A percentile compares a stretch with the other conserved stretches of the same genome.
Conservation (phyloP, 352 stramenopile species). For the Pythium aquatile region DNA sequence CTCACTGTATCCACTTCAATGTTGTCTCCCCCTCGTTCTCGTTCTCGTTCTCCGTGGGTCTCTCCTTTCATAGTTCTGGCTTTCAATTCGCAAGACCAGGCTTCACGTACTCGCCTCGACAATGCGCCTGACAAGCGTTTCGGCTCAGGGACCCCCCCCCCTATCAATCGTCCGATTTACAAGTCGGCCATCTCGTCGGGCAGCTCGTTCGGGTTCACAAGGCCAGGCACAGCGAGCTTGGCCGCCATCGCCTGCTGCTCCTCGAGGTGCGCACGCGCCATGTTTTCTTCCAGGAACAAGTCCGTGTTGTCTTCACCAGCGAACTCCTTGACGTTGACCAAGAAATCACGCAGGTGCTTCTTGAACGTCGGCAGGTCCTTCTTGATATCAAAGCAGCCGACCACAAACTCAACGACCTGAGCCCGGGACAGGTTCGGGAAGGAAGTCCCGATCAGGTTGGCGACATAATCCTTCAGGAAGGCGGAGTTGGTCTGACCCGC, state of each 20-base stretch:
- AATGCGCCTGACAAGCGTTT: neutral
- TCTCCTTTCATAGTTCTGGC: neutral
- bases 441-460: slow-evolving; percentile 94
- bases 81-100: neutral
- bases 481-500: slow-evolving; percentile 79
- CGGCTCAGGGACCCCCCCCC: neutral
- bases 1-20: neutral
- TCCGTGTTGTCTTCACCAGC: slow-evolving; percentile 96
- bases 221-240: slow-evolving; percentile 85
- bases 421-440: slow-evolving; percentile 95
- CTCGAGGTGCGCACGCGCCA: slow-evolving; percentile 83
- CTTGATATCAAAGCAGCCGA: slow-evolving; percentile 96
- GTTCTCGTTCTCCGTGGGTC: neutral
- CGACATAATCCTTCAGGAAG: slow-evolving; percentile 97
- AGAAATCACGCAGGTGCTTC: slow-evolving; percentile 98
- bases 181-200: slow-evolving; percentile 89
- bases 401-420: slow-evolving; percentile 96
- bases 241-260: slow-evolving; percentile 84
- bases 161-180: slow-evolving; percentile 27
- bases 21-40: too few species aligned
- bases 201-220: slow-evolving; percentile 91
- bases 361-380: slow-evolving; percentile 98
- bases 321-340: slow-evolving; percentile 99
- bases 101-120: neutral
- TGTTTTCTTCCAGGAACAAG: slow-evolving; percentile 95